These are phyloP conservation scores for Colletotrichum sp. DNA, from an alignment of 2,329 filamentous ascomycete species.

Conservation along the genomic window DNA sequence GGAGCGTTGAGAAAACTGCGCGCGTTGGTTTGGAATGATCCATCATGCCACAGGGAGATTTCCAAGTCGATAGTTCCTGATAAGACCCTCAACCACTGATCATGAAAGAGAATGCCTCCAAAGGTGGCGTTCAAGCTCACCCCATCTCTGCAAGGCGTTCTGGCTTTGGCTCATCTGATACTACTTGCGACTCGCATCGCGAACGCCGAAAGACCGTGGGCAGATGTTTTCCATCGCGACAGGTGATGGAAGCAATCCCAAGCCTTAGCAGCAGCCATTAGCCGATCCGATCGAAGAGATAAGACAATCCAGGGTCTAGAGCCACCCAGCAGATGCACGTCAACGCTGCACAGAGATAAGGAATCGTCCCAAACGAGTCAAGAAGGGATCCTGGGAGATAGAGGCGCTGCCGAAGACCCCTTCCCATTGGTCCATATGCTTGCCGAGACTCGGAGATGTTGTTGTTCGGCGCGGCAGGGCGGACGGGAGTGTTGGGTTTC, in stretches of 20 bases:
- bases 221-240: background rate
- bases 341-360: slow-evolving; percentile 13
- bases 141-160: background rate
- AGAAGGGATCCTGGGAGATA: background rate
- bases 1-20: background rate
- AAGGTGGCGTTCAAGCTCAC: background rate
- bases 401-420: background rate
- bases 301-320: background rate
- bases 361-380: background rate
- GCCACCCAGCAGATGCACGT: background rate
- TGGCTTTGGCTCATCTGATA: background rate
- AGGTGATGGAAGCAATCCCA: background rate
- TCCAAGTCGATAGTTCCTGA: background rate
- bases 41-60: background rate
- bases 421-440: background rate
- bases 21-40: background rate
- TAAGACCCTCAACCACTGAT: background rate
- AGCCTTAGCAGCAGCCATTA: background rate
- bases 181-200: background rate
- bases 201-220: background rate
- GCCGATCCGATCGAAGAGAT: background rate
- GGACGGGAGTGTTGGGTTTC: background rate
- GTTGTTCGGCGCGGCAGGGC: background rate
- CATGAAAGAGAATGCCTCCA: background rate
- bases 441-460: slow-evolving; percentile 15